phyloP scores from a whole-genome alignment of 345 rosid genomes.

The Eucalyptus marginata region DNA sequence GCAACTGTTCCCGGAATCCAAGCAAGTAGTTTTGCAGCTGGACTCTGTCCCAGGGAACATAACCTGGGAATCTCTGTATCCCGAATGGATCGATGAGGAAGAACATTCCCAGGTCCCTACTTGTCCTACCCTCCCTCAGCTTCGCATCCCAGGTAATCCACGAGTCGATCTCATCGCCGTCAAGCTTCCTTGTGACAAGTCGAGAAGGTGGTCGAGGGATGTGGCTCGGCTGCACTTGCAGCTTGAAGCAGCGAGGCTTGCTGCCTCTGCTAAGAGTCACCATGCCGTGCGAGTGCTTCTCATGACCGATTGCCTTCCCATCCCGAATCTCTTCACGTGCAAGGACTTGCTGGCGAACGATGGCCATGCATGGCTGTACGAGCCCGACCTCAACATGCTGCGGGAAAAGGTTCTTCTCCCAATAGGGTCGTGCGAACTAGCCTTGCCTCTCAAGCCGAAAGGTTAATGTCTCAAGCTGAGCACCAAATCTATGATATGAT shows the following conservation, averaged over 20 bases:
- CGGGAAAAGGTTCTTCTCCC: background rate
- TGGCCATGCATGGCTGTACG: background rate
- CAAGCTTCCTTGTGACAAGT: background rate
- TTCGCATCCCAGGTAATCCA: background rate
- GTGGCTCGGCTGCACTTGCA: conserved; percentile 1
- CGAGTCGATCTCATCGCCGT: background rate
- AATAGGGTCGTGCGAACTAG: conserved; percentile 3
- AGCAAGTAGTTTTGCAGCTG: conserved; percentile 47
- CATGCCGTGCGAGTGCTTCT: background rate
- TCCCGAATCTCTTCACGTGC: background rate
- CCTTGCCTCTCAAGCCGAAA: background rate
- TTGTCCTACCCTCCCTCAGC: background rate
- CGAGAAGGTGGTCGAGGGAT: background rate
- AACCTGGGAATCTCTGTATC: conserved; percentile 79
- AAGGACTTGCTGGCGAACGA: background rate
- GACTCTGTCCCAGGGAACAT: conserved; percentile 20
- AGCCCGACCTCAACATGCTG: background rate
- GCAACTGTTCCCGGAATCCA: conserved; percentile 37
- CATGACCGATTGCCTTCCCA: background rate
- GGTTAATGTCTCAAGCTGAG: background rate
- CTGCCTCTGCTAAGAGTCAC: background rate
- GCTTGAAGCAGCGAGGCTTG: background rate
- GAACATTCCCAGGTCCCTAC: background rate
- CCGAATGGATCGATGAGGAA: conserved; percentile 94
- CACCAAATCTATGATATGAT: background rate